Percentiles rank a stretch among this genome's conserved stretches.
Conservation (phyloP, 441 rosid species). For the Croton laevigatus region DNA sequence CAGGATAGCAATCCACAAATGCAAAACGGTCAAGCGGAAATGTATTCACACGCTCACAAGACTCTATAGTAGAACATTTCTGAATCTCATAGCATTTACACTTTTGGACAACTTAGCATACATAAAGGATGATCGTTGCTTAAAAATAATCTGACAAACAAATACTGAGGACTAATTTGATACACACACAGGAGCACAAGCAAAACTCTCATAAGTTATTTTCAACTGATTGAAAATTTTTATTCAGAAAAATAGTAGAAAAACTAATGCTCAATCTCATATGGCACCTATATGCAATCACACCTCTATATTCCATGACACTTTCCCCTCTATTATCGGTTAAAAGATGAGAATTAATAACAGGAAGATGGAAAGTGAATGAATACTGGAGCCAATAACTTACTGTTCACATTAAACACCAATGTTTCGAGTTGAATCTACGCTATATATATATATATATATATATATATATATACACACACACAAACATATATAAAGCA, state of each 20-base stretch:
- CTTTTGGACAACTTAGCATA: background rate
- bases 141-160: background rate
- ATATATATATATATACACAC: too few relatives aligned
- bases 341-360: background rate
- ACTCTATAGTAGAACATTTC: background rate
- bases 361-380: background rate
- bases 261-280: background rate
- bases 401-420: background rate
- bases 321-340: background rate
- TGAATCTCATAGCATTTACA: background rate
- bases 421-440: background rate
- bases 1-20: constrained; percentile 2
- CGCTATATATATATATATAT: too few relatives aligned
- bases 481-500: background rate
- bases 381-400: background rate
- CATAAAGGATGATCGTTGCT: background rate
- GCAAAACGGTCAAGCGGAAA: background rate
- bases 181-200: constrained; percentile 8
- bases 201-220: background rate
- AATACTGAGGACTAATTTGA: background rate
- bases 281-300: background rate
- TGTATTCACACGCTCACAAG: too few relatives aligned
- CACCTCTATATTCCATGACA: background rate
- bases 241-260: background rate
- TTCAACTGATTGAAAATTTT: background rate